Evolutionary conservation across 164 flowering plant species (phyloP).

Genomic region (Sextonia rubra): DNA sequence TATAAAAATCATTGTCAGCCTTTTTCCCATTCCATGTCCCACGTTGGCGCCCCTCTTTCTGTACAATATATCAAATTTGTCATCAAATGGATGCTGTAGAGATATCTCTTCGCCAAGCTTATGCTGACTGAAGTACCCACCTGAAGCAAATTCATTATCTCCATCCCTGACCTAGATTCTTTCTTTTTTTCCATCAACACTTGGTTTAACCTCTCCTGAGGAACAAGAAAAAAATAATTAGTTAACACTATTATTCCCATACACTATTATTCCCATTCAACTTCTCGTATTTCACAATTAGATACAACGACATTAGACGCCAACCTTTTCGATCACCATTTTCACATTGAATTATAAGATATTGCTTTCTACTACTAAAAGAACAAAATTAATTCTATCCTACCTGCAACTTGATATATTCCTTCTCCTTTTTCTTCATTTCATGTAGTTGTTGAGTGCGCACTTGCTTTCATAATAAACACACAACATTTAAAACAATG

Average conservation of each 20-base stretch:
- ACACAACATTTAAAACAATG: constrained; percentile 1
- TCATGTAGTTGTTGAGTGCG: constrained; percentile 94
- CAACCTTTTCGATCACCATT: neutral
- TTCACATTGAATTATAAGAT: too few relatives aligned
- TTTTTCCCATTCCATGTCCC: constrained; percentile 99
- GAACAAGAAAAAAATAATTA: neutral
- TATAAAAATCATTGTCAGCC: constrained; percentile 86
- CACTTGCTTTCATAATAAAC: constrained; percentile 62
- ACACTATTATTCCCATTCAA: neutral
- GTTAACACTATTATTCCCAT: neutral
- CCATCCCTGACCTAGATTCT: constrained; percentile 99
- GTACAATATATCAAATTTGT: constrained; percentile 16
- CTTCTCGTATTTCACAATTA: neutral
- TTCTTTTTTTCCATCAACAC: constrained; percentile 98
- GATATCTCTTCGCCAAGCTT: neutral
- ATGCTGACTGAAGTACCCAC: constrained; percentile 22
- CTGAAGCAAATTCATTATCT: constrained; percentile 95
- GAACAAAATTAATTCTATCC: neutral
- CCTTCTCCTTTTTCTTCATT: constrained; percentile 98
- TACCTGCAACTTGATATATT: constrained; percentile 94
- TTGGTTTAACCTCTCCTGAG: constrained; percentile 89
- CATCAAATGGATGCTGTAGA: neutral
- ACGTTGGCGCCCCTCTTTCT: constrained; percentile 99
- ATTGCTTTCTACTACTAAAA: neutral
- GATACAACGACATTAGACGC: neutral